phyloP scores from a whole-genome alignment of 805 yeast genomes.

The Monosporozyma siamensis region DNA sequence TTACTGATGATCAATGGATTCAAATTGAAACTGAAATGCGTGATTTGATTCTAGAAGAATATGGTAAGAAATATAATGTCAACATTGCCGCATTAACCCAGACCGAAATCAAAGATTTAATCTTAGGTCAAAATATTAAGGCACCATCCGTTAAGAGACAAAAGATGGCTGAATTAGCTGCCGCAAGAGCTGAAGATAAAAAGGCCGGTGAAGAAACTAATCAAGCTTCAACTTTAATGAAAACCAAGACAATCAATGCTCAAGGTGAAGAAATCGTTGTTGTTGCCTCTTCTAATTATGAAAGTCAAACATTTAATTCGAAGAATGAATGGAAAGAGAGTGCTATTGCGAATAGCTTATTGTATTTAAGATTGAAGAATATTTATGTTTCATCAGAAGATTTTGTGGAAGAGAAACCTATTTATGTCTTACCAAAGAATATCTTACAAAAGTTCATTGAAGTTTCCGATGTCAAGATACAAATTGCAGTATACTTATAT shows the following conservation, averaged over 20 bases:
- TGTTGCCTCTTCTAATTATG: constrained; percentile 84
- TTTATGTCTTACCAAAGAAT: constrained; percentile 78
- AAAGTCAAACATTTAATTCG: constrained; percentile 73
- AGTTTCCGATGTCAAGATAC: constrained; percentile 71
- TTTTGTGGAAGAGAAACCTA: constrained; percentile 45
- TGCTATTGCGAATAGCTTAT: constrained; percentile 67
- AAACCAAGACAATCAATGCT: constrained; percentile 75
- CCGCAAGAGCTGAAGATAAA: constrained; percentile 28
- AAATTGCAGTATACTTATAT: constrained; percentile 71
- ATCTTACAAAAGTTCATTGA: constrained; percentile 66
- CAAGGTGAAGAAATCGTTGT: constrained; percentile 96
- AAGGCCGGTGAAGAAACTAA: constrained; percentile 34
- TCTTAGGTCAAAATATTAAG: constrained; percentile 85
- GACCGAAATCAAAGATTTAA: constrained; percentile 86
- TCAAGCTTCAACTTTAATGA: constrained; percentile 61
- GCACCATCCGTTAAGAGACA: constrained; percentile 87
- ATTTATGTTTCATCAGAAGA: constrained; percentile 66
- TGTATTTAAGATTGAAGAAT: constrained; percentile 66
- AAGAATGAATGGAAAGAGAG: constrained; percentile 85
- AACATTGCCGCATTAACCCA: constrained; percentile 83
- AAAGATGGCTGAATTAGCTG: constrained; percentile 68
- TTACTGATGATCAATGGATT: constrained; percentile 84
- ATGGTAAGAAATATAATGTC: constrained; percentile 76
- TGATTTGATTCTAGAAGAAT: constrained; percentile 78
- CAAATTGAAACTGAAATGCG: constrained; percentile 79